Evolutionary conservation across 73 alveolate genomes (phyloP).

Genomic region (Durusdinium trenchii): DNA sequence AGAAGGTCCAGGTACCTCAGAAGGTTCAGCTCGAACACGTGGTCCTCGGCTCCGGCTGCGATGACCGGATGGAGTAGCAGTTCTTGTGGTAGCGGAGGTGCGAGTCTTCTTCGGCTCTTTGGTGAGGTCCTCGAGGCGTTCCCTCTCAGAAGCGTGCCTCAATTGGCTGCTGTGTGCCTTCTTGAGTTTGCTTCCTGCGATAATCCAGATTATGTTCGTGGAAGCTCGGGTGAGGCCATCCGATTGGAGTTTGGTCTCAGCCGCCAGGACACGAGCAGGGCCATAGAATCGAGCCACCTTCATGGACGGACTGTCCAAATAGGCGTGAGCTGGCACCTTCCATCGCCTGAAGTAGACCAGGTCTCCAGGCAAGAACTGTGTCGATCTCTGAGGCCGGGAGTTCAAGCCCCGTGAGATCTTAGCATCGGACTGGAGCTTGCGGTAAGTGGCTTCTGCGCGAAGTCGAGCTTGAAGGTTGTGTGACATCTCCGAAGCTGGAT

Average conservation of each 20-base stretch:
- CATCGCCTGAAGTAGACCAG: background rate
- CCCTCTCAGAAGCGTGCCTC: background rate
- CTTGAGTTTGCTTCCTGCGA: background rate
- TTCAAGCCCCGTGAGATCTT: background rate
- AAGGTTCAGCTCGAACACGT: background rate
- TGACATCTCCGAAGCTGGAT: background rate
- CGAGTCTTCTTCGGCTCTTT: background rate
- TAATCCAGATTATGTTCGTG: background rate
- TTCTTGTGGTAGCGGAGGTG: background rate
- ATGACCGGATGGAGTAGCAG: background rate
- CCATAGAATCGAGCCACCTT: conserved; percentile 24
- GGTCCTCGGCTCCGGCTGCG: background rate
- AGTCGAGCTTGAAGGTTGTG: background rate
- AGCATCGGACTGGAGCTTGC: background rate
- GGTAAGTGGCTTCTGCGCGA: background rate
- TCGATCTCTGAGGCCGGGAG: background rate
- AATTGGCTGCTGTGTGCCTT: background rate
- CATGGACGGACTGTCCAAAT: background rate
- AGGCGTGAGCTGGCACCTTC: background rate
- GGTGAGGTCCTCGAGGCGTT: background rate
- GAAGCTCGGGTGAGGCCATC: background rate
- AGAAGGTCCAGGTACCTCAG: background rate
- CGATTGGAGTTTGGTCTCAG: background rate
- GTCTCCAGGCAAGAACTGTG: conserved; percentile 15
- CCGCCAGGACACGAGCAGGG: background rate